Percentiles rank a stretch among this genome's conserved stretches.
phyloP scores from a whole-genome alignment of 2,329 filamentous ascomycete species.

The Diaporthe sp. region DNA sequence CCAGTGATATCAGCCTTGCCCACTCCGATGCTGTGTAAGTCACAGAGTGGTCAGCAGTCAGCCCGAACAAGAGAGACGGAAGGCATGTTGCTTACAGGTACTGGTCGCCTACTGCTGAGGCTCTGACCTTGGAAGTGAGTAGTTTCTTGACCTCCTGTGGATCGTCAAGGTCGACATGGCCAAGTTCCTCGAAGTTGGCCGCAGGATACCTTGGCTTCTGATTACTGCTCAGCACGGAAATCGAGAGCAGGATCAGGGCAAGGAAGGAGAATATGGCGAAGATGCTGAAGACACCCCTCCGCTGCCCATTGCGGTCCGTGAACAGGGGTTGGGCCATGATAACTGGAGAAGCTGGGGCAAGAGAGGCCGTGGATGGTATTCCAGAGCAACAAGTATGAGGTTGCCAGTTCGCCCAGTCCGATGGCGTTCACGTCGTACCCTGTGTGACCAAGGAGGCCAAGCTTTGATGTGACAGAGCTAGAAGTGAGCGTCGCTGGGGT shows the following conservation, averaged over 20 bases:
- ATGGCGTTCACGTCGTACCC: conserved; percentile 15
- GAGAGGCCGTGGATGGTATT: not conserved
- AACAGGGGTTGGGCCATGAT: conserved; percentile 31
- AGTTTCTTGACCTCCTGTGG: conserved; percentile 38
- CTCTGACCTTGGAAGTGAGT: conserved; percentile 38
- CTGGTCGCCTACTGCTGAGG: conserved; percentile 37
- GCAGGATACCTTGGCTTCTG: conserved; percentile 19
- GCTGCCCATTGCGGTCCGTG: conserved; percentile 30
- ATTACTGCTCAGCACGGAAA: conserved; percentile 37
- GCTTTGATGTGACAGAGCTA: conserved; percentile 31
- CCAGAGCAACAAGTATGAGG: not conserved
- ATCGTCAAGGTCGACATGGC: conserved; percentile 37
- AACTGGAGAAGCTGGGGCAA: not conserved
- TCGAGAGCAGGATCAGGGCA: conserved; percentile 34
- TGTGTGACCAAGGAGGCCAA: conserved; percentile 12
- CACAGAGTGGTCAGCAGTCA: conserved; percentile 11
- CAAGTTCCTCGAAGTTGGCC: conserved; percentile 29
- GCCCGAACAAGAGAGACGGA: not conserved
- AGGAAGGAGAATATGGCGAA: conserved; percentile 39
- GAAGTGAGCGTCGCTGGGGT: conserved; percentile 13
- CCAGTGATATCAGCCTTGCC: conserved; percentile 74
- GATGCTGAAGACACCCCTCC: conserved; percentile 30
- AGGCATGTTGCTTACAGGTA: conserved; percentile 35
- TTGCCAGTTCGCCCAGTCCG: not conserved
- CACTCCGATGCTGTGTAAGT: conserved; percentile 58